Base-by-base conservation (phyloP, 192 early-diverging fungal genomes). In the Backusella australiensis region DNA sequence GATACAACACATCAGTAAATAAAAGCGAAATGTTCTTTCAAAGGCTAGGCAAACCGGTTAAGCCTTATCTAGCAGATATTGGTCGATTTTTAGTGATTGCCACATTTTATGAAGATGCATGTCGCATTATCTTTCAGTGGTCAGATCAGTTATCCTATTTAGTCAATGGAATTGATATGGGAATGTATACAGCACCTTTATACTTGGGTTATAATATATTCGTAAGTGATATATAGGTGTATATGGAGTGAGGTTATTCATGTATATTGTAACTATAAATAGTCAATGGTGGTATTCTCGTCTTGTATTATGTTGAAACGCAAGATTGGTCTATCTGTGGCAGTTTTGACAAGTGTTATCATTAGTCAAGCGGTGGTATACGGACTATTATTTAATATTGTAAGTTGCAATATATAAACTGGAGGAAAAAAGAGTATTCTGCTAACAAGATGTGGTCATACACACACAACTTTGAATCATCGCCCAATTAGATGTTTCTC, bases 61-160 rank as follows among this genome's bases (percentile, higher is more conserved):
- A 98, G 88, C 96, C 96, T 65, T 91, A 92, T 77, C 86, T 98
- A 34, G 96, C 97, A 5, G 89, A 86, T 77, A 91, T 97, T 38
- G 94, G 94, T 26, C 92, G 97, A 9, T 94, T 96, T 72, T 84
- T 98, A 23, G 89, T 98, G 12, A 96, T 99, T 14, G 96, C 93
- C 34, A 99, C 97, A 12, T 99, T 98, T 81, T 85, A 96, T 69
- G 97, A 98, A 81, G 97, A 98, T 82, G 89, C 95, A 4, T 73
- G 96, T 34, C 91, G 96, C 63, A 96, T 98, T 66, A 80, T 92
- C 76, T 86, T 91, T 70, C 96, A 97, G 81, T 97, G 95, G 91
- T 78, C 83, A 49, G 94, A 96, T 83, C 96, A 98, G 86, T 82
- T 93, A n/a, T 90, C 83, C 71, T 98, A 93, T 84, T 86, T 98